Evolutionary conservation across 768 basidiomycete genomes (phyloP).

Genomic region (Cytidiella melzeri): DNA sequence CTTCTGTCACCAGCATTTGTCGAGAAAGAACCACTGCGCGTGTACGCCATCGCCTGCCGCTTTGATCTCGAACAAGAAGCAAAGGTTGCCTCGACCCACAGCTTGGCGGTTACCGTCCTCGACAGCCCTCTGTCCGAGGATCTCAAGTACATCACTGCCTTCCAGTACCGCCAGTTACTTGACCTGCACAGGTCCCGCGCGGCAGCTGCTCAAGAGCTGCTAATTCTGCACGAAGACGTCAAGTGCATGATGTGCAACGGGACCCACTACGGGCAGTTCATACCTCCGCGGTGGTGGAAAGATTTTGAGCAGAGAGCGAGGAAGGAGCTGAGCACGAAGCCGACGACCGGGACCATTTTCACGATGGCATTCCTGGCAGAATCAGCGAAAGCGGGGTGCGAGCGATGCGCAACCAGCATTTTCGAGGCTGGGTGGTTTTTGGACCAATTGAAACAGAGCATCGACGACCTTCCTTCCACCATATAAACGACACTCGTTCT

Average conservation of each 20-base stretch:
- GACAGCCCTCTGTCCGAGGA: not conserved
- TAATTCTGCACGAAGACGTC: constrained; percentile 40
- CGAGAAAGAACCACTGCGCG: constrained; percentile 7
- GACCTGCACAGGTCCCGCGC: constrained; percentile 5
- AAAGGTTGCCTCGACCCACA: constrained; percentile 1
- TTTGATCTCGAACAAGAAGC: constrained; percentile 9
- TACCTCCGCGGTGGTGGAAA: constrained; percentile 34
- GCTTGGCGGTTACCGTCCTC: constrained; percentile 3
- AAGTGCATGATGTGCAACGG: constrained; percentile 71
- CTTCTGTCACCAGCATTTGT: constrained; percentile 2
- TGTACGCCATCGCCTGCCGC: constrained; percentile 13
- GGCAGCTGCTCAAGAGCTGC: constrained; percentile 25
- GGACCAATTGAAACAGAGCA: constrained; percentile 44
- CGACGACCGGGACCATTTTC: constrained; percentile 56
- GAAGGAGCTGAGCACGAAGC: constrained; percentile 50
- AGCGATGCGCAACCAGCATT: constrained; percentile 62
- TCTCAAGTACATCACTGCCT: constrained; percentile 6
- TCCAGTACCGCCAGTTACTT: constrained; percentile 9
- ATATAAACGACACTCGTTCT: no score
- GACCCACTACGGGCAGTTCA: constrained; percentile 35
- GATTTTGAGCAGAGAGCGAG: constrained; percentile 52
- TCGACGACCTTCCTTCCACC: constrained; percentile 46
- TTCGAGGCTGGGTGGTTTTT: constrained; percentile 56
- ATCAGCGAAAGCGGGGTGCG: constrained; percentile 48
- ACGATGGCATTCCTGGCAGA: constrained; percentile 51